Percentiles rank a stretch among this genome's conserved stretches.
phyloP scores from a whole-genome alignment of 805 yeast genomes.

The Candida sakaeoensis region DNA sequence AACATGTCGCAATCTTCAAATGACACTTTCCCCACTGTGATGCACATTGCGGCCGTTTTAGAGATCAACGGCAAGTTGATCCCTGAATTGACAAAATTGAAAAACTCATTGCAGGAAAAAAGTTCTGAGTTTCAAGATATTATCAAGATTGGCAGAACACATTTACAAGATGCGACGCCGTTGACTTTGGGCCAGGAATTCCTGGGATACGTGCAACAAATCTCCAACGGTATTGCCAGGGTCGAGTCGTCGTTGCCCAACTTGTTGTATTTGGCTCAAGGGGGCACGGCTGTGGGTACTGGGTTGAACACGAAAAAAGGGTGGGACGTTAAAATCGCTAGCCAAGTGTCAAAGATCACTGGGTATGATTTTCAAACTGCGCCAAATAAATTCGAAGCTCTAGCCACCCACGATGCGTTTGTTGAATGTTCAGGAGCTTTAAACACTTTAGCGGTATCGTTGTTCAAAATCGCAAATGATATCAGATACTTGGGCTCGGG shows the following conservation, averaged over 20 bases:
- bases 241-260: constrained; percentile 30
- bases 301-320: constrained; percentile 36
- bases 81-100: constrained; percentile 31
- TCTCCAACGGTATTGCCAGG: constrained; percentile 32
- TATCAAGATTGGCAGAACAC: constrained; percentile 39
- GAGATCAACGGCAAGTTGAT: constrained; percentile 27
- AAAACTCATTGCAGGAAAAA: constrained; percentile 29
- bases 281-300: constrained; percentile 42
- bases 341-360: constrained; percentile 29
- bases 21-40: constrained; percentile 40
- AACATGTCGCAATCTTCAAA: constrained; percentile 39
- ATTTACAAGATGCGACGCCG: constrained; percentile 40
- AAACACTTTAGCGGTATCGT: constrained; percentile 35
- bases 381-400: constrained; percentile 39
- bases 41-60: constrained; percentile 40
- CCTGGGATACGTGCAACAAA: constrained; percentile 37
- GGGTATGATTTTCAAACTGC: constrained; percentile 34
- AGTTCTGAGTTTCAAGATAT: constrained; percentile 29
- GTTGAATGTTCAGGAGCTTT: constrained; percentile 40
- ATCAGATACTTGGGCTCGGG: constrained; percentile 39
- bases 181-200: constrained; percentile 39
- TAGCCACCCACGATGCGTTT: constrained; percentile 39
- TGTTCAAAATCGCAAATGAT: constrained; percentile 38
- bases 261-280: constrained; percentile 34
- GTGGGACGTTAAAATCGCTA: constrained; percentile 33